phyloP scores from a whole-genome alignment of 2,329 filamentous ascomycete species.

The Aspergillus hortae region DNA sequence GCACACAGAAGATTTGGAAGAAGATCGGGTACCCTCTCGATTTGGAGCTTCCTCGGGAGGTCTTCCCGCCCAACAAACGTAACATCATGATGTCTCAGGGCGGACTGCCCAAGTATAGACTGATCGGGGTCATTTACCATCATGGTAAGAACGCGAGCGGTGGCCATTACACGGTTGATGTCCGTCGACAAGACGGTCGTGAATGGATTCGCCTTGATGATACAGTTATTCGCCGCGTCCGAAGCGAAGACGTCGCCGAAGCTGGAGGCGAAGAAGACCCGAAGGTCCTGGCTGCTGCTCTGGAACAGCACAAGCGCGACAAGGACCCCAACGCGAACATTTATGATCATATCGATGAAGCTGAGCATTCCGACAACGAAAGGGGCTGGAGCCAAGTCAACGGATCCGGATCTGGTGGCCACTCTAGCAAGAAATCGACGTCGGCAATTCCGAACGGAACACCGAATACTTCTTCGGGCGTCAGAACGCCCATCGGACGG shows the following conservation, averaged over 20 bases:
- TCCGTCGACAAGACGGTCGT: constrained; percentile 85
- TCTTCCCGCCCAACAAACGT: constrained; percentile 73
- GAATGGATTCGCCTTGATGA: constrained; percentile 98
- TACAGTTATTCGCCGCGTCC: constrained; percentile 79
- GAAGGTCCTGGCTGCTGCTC: constrained; percentile 61
- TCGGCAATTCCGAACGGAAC: constrained; percentile 61
- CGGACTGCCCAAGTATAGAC: constrained; percentile 74
- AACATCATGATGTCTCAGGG: constrained; percentile 63
- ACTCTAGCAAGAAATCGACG: constrained; percentile 68
- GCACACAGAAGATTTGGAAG: constrained; percentile 98
- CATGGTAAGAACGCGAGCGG: constrained; percentile 95
- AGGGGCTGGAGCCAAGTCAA: constrained; percentile 81
- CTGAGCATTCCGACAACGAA: constrained; percentile 62
- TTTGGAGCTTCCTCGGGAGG: constrained; percentile 87
- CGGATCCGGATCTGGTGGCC: constrained; percentile 45
- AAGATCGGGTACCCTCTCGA: constrained; percentile 94
- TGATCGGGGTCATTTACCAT: constrained; percentile 92
- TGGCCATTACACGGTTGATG: constrained; percentile 97
- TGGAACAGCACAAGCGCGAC: constrained; percentile 63
- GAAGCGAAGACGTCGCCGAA: constrained; percentile 84
- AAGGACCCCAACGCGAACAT: constrained; percentile 60
- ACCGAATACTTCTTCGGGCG: constrained; percentile 52
- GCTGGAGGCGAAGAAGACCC: constrained; percentile 77
- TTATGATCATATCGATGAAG: constrained; percentile 64
- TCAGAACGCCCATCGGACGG: constrained; percentile 52